phyloP scores from a whole-genome alignment of 192 early-diverging fungal genomes.

The Rhizoclosmatium globosum region DNA sequence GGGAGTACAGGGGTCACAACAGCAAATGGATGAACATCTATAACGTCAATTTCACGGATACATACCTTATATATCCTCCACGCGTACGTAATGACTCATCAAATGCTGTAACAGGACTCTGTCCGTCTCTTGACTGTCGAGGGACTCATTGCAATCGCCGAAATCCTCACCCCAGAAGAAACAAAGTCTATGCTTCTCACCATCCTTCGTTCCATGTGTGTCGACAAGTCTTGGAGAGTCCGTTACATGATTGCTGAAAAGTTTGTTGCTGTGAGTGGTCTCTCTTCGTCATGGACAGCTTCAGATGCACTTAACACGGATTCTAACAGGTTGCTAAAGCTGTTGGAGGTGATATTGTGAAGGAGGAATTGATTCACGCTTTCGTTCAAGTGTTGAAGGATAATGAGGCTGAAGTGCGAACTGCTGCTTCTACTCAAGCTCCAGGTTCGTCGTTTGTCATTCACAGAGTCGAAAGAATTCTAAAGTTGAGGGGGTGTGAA shows the following conservation, averaged over 20 bases:
- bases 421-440: constrained; percentile 91
- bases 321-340: constrained; percentile 75
- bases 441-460: constrained; percentile 74
- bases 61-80: no score
- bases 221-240: constrained; percentile 98
- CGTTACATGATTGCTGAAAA: constrained; percentile 99
- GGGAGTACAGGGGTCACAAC: no score
- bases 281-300: not conserved
- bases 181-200: constrained; percentile 75
- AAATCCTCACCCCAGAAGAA: constrained; percentile 79
- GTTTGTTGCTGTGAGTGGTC: constrained; percentile 80
- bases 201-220: constrained; percentile 78
- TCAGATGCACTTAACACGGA: not conserved
- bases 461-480: not conserved
- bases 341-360: constrained; percentile 79
- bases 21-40: not conserved
- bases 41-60: not conserved
- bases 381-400: constrained; percentile 93
- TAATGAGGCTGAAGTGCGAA: constrained; percentile 97
- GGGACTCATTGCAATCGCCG: constrained; percentile 87
- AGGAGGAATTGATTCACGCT: constrained; percentile 86
- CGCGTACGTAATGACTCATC: no score
- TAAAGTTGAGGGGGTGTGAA: not conserved
- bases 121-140: constrained; percentile 96
- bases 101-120: constrained; percentile 84